phyloP scores from a whole-genome alignment of 1,139 yeast genomes.

The Geotrichum fermentans region DNA sequence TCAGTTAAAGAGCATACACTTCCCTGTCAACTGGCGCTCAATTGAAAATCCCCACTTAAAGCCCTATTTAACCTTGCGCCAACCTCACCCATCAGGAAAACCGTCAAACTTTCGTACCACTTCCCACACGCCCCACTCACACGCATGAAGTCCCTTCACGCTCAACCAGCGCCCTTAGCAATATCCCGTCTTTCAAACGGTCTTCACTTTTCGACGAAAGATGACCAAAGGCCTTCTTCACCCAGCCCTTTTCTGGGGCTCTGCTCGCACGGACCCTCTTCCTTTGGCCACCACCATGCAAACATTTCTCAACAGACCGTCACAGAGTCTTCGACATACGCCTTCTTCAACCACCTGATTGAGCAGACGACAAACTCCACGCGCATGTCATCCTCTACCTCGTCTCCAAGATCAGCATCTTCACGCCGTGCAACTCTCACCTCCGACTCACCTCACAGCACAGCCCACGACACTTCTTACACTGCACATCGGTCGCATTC shows the following conservation, averaged over 20 bases:
- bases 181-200: constrained; percentile 18
- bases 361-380: constrained; percentile 5
- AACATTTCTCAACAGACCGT: not conserved
- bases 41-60: too few relatives aligned
- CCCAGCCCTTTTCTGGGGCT: not conserved
- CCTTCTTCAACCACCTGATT: constrained; percentile 6
- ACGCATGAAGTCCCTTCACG: not conserved
- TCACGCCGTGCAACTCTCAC: too few relatives aligned
- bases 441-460: too few relatives aligned
- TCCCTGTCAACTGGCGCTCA: too few relatives aligned
- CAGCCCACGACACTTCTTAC: too few relatives aligned
- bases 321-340: constrained; percentile 2
- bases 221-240: not conserved
- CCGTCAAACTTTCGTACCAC: too few relatives aligned
- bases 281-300: not conserved
- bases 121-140: too few relatives aligned
- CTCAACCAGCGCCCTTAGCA: constrained; percentile 12
- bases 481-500: too few relatives aligned
- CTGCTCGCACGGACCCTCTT: not conserved
- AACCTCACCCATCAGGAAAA: too few relatives aligned
- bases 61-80: too few relatives aligned
- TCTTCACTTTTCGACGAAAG: constrained; percentile 8
- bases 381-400: too few relatives aligned
- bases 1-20: too few relatives aligned
- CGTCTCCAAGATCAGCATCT: not conserved